These are phyloP conservation scores for Xylaria palmicola DNA, from an alignment of 495 filamentous ascomycete genomes.

Conservation along the genomic window DNA sequence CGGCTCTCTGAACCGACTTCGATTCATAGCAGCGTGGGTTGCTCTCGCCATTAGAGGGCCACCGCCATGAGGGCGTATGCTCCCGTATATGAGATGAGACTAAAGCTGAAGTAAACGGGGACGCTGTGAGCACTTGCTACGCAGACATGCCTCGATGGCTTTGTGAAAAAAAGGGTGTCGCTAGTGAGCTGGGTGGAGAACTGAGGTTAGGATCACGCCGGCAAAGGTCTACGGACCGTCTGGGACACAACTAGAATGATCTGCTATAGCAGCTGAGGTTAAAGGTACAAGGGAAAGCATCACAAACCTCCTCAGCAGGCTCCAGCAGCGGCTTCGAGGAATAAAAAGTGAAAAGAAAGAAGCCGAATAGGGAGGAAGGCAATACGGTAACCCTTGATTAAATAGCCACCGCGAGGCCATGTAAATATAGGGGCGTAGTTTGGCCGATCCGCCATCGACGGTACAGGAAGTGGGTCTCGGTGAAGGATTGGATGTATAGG, in stretches of 20 bases:
- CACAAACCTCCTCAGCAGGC: not conserved
- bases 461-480: slow-evolving; percentile 15
- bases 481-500: slow-evolving; percentile 12
- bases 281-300: not conserved
- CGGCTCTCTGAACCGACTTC: not conserved
- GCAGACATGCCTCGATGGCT: not conserved
- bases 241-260: too few relatives aligned
- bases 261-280: too few relatives aligned
- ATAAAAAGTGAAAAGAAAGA: not conserved
- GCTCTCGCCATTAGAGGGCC: not conserved
- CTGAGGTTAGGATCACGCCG: not conserved
- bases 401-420: not conserved
- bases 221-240: too few relatives aligned
- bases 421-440: slow-evolving; percentile 4
- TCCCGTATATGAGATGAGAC: not conserved
- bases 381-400: not conserved
- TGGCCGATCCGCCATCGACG: not conserved
- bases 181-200: too few relatives aligned
- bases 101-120: too few relatives aligned
- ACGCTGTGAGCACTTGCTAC: not conserved
- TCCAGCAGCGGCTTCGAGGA: too few relatives aligned
- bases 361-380: not conserved
- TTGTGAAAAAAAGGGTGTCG: too few relatives aligned
- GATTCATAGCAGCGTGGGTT: not conserved
- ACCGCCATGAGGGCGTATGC: not conserved